Base-by-base conservation (phyloP, 2,329 filamentous ascomycete species). In the Penicillium decumbens region DNA sequence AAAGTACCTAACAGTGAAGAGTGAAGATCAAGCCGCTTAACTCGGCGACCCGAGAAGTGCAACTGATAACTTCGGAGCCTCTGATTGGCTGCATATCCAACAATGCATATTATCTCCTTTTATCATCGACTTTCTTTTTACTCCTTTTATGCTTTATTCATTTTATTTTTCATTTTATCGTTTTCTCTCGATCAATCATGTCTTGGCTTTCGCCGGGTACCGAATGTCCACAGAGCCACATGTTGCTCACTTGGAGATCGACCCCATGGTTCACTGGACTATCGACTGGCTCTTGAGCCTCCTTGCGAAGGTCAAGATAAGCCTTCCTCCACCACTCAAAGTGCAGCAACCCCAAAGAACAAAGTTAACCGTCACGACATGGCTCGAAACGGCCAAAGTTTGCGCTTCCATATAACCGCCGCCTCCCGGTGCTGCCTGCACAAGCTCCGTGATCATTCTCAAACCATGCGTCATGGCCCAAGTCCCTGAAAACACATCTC, bases 251-350 rank as follows among this genome's bases (percentile, higher is more conserved):
- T 8, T 9, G 3, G 4, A 9, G 10, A 2, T 2, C 6, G 20
- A 40, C 23, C 27, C 20, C 38, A 40, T 40, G 38, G 24, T 25
- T 40, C 25, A 45, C 40, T 38, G 30, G 23, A 55, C 58, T 63
- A 63, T 63, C 48, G 61, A 55, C 53, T 54, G 47, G 47, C n/a
- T 29, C 35, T 29, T 39, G 37, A 47, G 37, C 24, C 45, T 53
- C 53, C 61, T 63, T 63, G 52, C 59, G 50, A 56, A 51, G 54
- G 39, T 48, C 48, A 46, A 60, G 62, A 64, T 64, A 64, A 64
- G 61, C 58, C 44, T 49, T 25, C 29, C 30, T 50, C 47, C 33
- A 37, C 54, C 54, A 57, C 45, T 57, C 30, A 43, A 45, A 41
- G 35, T 49, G 25, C 32, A 43, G 37, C 30, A 15, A 40, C n/a